Base-by-base conservation (phyloP, 805 yeast species). In the Saccharomycopsis fodiens region DNA sequence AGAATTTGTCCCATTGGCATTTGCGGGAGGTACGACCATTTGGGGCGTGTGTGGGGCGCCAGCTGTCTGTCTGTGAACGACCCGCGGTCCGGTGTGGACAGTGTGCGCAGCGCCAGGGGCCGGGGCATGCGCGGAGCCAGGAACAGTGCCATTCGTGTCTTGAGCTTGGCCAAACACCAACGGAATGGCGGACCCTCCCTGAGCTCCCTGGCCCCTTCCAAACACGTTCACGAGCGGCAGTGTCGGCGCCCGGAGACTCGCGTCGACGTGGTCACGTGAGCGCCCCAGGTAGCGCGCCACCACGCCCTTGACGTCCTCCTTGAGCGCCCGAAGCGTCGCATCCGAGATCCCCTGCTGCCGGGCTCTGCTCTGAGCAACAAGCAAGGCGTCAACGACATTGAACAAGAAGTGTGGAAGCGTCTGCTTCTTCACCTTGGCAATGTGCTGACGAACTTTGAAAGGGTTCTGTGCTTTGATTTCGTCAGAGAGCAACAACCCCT, bases 401-500 rank as follows among this genome's bases (percentile, higher is more conserved):
- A 13, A 27, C 7, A 50, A 4, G 32, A 43, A 50, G 17, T 21
- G 20, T 4, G 51, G 51, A 17, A 47, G 40, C 3, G 51, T 47
- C 29, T 44, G 39, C 19, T 25, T 41, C 36, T 41, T 46, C 1
- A 36, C 44, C 8, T 43, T 40, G 16, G 34, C 32, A 15, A 36
- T 21, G 29, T 50, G 47, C 21, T 38, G 36, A 4, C 44, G 23
- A 13, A 40, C 22, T 21, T 21, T 30, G 17, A 27, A 39, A 7
- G 27, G 23, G 19, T 31, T 41, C 12, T 17, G 34, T 13, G 7
- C 4, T 3, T 35, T 40, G 20, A 50, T 15, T 4, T 34, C 42
- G 7, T 25, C 19, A 7, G 53, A 51, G 13, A 47, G 23, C 31
- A 50, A 35, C 38, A 50, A n/a, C 4, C 53, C 53, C 30, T 50